Evolutionary conservation across 2,329 filamentous ascomycete species (phyloP), one percentile per base, ranked within the genome.

Genomic region (Aspergillus pseudoterreus): DNA sequence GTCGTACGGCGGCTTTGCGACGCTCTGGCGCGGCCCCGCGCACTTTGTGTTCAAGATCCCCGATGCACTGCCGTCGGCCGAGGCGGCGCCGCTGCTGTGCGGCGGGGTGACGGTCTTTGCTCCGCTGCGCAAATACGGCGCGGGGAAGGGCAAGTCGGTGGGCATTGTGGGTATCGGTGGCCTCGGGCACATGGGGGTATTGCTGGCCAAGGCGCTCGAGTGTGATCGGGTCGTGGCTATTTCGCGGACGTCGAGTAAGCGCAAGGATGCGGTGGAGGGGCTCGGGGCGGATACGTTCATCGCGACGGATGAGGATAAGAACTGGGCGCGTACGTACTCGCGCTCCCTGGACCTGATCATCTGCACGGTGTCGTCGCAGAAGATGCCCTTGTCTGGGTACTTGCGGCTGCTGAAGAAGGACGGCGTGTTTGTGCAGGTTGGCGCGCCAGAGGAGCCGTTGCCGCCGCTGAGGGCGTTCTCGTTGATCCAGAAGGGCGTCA

Each of bases 81-180:
- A 78, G 51, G 82, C 80, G 1, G 81, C 87, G 1, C 88, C 88
- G 1, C 83, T 94, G 75, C 77, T 92, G 24, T 92, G 89, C 64
- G 89, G 84, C 1, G 89, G 90, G 1, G 78, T 92, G 47, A 94
- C 89, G 0, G 80, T 86, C 0, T 94, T 82, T 65, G 80, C 81
- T 4, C 88, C 89, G 0, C 71, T 94, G 14, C 79, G 79, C 45
- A 79, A 85, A 24, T 83, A 87, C 33, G 82, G 82, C 1, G 79
- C 82, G 32, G 88, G 88, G 0, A 84, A 85, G 0, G 88, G 87
- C 4, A 88, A 87, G 68, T 77, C 72, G 4, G 85, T 92, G 0
- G 88, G 83, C 0, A 81, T 92, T 48, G 75, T 90, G 11, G 87
- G 88, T 6, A 76, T 92, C 11, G 88, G 88, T 6, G 87, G 88